phyloP scores from a whole-genome alignment of 192 early-diverging fungal genomes.

The Linnemannia hyalina region DNA sequence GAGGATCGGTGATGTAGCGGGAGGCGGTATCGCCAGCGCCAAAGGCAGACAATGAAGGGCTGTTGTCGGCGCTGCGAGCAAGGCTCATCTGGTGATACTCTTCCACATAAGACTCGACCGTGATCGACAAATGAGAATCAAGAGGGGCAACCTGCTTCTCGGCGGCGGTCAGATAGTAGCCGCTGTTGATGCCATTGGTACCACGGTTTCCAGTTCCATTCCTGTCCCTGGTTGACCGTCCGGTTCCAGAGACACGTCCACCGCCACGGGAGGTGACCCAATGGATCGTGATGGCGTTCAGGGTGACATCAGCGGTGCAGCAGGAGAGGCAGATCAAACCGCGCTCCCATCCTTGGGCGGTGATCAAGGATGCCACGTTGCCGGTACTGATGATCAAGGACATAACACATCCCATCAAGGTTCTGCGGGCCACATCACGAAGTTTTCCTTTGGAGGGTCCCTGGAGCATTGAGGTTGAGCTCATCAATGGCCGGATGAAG shows the following conservation, averaged over 20 bases:
- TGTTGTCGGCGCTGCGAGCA: neutral
- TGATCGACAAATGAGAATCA: constrained; percentile 28
- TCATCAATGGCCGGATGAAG: constrained; percentile 30
- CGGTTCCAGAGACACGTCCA: neutral
- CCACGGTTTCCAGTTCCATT: neutral
- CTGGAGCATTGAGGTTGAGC: constrained; percentile 31
- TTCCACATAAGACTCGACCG: constrained; percentile 38
- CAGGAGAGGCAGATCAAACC: constrained; percentile 60
- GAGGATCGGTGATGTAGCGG: neutral
- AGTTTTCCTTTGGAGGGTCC: constrained; percentile 44
- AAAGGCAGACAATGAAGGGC: neutral
- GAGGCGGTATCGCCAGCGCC: neutral
- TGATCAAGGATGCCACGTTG: constrained; percentile 56
- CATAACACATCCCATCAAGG: constrained; percentile 56
- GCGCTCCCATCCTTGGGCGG: constrained; percentile 52
- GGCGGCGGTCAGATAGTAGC: neutral
- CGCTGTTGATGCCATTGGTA: neutral
- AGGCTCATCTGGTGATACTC: constrained; percentile 34
- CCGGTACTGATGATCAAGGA: constrained; percentile 56
- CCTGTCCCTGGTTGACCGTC: constrained; percentile 1
- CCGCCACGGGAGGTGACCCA: constrained; percentile 58
- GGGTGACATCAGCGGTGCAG: constrained; percentile 61
- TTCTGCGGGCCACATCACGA: constrained; percentile 53
- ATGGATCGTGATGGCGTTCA: constrained; percentile 59
- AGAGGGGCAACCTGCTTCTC: constrained; percentile 24